phyloP scores from a whole-genome alignment of 2,329 filamentous ascomycete species.

The Didymella arachidicola region DNA sequence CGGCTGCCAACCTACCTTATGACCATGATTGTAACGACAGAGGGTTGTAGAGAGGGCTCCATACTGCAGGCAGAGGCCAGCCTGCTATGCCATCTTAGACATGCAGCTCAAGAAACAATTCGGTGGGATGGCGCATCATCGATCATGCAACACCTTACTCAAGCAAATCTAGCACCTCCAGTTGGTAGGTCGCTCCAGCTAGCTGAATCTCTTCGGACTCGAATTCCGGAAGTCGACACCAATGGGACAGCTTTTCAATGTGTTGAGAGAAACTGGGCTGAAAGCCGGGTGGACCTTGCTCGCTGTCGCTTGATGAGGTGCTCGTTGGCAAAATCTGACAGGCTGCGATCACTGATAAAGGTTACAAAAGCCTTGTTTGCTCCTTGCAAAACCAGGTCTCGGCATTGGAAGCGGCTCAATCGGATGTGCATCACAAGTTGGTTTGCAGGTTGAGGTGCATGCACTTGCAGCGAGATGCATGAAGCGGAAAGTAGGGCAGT shows the following conservation, averaged over 20 bases:
- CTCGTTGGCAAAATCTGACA: background rate
- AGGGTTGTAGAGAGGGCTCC: slow-evolving; percentile 40
- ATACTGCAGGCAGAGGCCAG: slow-evolving; percentile 40
- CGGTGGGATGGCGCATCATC: slow-evolving; percentile 32
- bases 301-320: background rate
- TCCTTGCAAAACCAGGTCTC: slow-evolving; percentile 24
- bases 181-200: background rate
- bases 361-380: slow-evolving; percentile 36
- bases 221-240: slow-evolving; percentile 17
- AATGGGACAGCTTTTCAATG: slow-evolving; percentile 38
- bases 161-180: slow-evolving; percentile 2
- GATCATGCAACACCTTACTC: slow-evolving; percentile 16
- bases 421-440: slow-evolving; percentile 27
- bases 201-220: slow-evolving; percentile 25
- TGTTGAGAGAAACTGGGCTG: slow-evolving; percentile 17
- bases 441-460: slow-evolving; percentile 17
- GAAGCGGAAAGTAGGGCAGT: slow-evolving; percentile 12
- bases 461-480: slow-evolving; percentile 11
- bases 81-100: slow-evolving; percentile 41
- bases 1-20: slow-evolving; percentile 35
- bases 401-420: slow-evolving; percentile 38
- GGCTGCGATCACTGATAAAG: background rate
- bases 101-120: slow-evolving; percentile 28
- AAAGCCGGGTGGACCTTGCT: slow-evolving; percentile 27
- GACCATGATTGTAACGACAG: slow-evolving; percentile 32